A percentile compares a stretch with the other conserved stretches of the same genome.
Conservation (phyloP, 2,329 filamentous ascomycete genomes). For the Neodidymelliopsis sp. region DNA sequence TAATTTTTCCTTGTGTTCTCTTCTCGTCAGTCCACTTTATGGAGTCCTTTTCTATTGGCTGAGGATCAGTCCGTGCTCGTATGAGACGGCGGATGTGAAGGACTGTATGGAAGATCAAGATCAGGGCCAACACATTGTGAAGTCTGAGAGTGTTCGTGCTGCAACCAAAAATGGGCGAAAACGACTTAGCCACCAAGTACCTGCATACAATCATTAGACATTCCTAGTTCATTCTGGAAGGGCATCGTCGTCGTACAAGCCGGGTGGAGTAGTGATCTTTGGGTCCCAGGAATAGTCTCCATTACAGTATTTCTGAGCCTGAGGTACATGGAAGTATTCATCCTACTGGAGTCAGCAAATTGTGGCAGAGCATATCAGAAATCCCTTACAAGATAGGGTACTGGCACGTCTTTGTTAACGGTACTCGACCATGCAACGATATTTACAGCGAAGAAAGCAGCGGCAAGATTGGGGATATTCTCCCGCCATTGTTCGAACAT, state of each 20-base stretch:
- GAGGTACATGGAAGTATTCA: constrained; percentile 87
- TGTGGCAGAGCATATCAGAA: no score
- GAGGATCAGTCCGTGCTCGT: background rate
- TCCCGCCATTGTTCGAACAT: constrained; percentile 33
- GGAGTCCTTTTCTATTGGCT: background rate
- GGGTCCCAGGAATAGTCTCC: constrained; percentile 83
- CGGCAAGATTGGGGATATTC: constrained; percentile 30
- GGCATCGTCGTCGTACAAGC: constrained; percentile 60
- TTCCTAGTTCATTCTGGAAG: no score
- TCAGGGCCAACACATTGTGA: constrained; percentile 50
- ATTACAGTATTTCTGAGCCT: constrained; percentile 86
- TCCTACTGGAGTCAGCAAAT: constrained; percentile 64
- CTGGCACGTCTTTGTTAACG: constrained; percentile 60
- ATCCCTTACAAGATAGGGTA: constrained; percentile 64
- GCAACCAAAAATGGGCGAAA: constrained; percentile 51
- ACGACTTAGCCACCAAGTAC: constrained; percentile 53
- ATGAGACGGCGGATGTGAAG: constrained; percentile 8
- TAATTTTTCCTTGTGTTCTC: background rate
- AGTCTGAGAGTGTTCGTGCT: constrained; percentile 47
- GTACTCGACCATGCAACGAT: constrained; percentile 36
- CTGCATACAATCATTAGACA: constrained; percentile 24
- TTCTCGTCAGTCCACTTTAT: background rate
- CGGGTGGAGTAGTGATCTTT: constrained; percentile 96
- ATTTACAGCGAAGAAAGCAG: constrained; percentile 32
- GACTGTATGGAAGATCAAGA: constrained; percentile 35